Percentiles rank a stretch among this genome's conserved stretches.
These are phyloP conservation scores for Tremellales sp. DNA, from an alignment of 1,284 basidiomycete species.

Conservation along the genomic window DNA sequence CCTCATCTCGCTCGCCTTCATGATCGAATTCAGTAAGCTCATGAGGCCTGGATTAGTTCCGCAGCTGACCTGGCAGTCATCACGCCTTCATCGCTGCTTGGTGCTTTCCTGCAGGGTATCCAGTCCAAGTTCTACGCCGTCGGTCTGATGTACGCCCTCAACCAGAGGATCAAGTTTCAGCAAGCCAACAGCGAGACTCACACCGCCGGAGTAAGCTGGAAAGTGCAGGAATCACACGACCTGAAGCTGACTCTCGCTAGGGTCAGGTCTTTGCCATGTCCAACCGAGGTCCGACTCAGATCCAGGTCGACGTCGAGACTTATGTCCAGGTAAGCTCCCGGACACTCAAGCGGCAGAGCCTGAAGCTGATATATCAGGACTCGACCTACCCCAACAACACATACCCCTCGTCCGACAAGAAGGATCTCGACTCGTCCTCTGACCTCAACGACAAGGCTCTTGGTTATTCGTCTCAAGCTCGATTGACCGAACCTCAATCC, in stretches of 20 bases:
- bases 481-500: slow-evolving; percentile 1
- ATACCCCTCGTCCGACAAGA: not conserved
- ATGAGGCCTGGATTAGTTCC: not conserved
- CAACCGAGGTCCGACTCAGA: slow-evolving; percentile 10
- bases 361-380: not conserved
- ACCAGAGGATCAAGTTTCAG: slow-evolving; percentile 16
- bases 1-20: slow-evolving; percentile 19
- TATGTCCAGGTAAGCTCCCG: slow-evolving; percentile 11
- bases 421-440: slow-evolving; percentile 4
- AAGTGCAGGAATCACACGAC: not conserved
- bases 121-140: slow-evolving; percentile 28
- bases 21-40: slow-evolving; percentile 19
- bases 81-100: slow-evolving; percentile 15
- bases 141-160: slow-evolving; percentile 28
- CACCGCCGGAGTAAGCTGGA: slow-evolving; percentile 3
- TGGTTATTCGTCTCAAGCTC: slow-evolving; percentile 7
- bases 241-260: not conserved
- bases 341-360: not conserved
- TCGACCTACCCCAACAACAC: not conserved
- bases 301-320: slow-evolving; percentile 25
- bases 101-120: slow-evolving; percentile 20
- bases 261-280: slow-evolving; percentile 16
- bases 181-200: slow-evolving; percentile 2
- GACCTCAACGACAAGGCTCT: slow-evolving; percentile 3
- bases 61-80: slow-evolving; percentile 3